Evolutionary conservation across 495 filamentous ascomycete genomes (phyloP).

Genomic region (Hamigera avellanea): DNA sequence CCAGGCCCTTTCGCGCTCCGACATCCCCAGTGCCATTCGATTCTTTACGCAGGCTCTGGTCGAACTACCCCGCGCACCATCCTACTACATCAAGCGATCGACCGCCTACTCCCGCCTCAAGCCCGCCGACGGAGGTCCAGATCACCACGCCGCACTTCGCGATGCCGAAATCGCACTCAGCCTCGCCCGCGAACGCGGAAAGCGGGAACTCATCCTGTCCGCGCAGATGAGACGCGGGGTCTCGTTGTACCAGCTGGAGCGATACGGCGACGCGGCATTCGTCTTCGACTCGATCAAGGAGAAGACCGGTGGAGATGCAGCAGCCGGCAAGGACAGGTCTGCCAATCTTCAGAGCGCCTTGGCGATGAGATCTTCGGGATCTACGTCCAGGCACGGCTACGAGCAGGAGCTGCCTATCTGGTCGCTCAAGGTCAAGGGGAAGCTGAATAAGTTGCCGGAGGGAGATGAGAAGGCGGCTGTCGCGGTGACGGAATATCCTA

Average conservation of each 20-base stretch:
- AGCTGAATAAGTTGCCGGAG: conserved; percentile 41
- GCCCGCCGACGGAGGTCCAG: conserved; percentile 31
- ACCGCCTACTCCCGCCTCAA: conserved; percentile 65
- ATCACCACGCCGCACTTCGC: conserved; percentile 47
- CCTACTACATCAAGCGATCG: conserved; percentile 81
- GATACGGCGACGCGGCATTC: conserved; percentile 65
- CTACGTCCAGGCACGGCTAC: conserved; percentile 41
- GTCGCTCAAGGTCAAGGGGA: conserved; percentile 42
- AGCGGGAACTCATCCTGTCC: conserved; percentile 65
- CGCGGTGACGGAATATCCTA: conserved; percentile 52
- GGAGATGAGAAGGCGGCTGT: conserved; percentile 47
- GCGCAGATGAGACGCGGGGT: conserved; percentile 75
- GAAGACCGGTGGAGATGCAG: conserved; percentile 49
- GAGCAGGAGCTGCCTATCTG: conserved; percentile 44
- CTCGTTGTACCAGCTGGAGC: conserved; percentile 55
- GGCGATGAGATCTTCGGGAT: too few relatives aligned
- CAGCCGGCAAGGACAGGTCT: conserved; percentile 42
- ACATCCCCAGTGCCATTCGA: conserved; percentile 56
- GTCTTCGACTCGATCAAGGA: conserved; percentile 57
- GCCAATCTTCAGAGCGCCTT: conserved; percentile 23
- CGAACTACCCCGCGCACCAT: conserved; percentile 51
- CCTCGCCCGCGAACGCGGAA: conserved; percentile 59
- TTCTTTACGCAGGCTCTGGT: conserved; percentile 69
- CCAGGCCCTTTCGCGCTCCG: conserved; percentile 48
- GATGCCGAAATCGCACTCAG: conserved; percentile 74